Evolutionary conservation across 768 basidiomycete species (phyloP).

Genomic region (Mrakia blollopis): DNA sequence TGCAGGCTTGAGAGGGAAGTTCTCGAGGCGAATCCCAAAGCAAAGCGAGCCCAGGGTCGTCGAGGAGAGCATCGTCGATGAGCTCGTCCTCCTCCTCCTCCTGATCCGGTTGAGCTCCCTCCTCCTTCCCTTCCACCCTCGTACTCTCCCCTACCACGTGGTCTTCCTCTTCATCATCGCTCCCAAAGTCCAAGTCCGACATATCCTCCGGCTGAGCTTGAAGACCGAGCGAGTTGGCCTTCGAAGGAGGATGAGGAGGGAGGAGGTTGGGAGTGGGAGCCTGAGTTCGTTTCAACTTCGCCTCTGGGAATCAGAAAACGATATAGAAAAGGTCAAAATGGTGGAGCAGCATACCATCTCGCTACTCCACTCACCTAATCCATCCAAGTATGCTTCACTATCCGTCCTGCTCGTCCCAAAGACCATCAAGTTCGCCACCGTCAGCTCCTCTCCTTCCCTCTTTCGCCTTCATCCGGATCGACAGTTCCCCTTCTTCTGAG

Average conservation of each 20-base stretch:
- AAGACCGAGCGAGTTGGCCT: background rate
- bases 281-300: background rate
- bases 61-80: conserved; percentile 6
- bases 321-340: background rate
- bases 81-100: background rate
- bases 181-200: background rate
- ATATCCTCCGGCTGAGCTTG: background rate
- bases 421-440: background rate
- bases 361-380: background rate
- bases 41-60: conserved; percentile 10
- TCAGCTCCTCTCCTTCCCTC: background rate
- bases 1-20: background rate
- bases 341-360: background rate
- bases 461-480: background rate
- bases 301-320: background rate
- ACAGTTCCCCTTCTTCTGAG: no score
- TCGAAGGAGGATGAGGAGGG: conserved; percentile 5
- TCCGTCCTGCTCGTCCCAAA: background rate
- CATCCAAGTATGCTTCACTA: background rate
- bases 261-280: background rate
- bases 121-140: background rate
- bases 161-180: background rate
- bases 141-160: background rate
- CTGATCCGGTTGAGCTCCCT: background rate
- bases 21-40: conserved; percentile 1